These are phyloP conservation scores for Mycena floridula DNA, from an alignment of 768 basidiomycete genomes.

Conservation along the genomic window DNA sequence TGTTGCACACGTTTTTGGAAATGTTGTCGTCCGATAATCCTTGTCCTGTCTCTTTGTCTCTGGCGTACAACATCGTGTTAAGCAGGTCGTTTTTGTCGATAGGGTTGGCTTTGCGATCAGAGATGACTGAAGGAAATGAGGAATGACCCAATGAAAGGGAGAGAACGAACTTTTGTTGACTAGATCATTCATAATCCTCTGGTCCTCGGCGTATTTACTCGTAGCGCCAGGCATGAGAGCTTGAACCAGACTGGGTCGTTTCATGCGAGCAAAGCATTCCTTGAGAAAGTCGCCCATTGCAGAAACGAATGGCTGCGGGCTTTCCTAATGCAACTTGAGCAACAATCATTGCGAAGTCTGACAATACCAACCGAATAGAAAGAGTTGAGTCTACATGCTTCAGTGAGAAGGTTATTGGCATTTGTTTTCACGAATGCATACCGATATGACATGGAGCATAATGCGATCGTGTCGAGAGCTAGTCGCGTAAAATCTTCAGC, in stretches of 20 bases:
- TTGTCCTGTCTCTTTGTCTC: slow-evolving; percentile 38
- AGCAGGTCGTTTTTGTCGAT: slow-evolving; percentile 37
- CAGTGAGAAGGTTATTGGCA: slow-evolving; percentile 1
- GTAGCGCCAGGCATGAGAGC: slow-evolving; percentile 26
- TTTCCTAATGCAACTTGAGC: too few species aligned
- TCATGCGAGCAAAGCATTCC: slow-evolving; percentile 28
- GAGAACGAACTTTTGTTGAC: slow-evolving; percentile 30
- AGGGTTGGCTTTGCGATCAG: slow-evolving; percentile 30
- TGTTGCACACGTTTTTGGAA: slow-evolving; percentile 30
- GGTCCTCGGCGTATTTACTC: slow-evolving; percentile 34
- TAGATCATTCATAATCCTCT: slow-evolving; percentile 34
- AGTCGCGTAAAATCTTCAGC: slow-evolving; percentile 44
- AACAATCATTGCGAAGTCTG: too few species aligned
- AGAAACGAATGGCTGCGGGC: slow-evolving; percentile 31
- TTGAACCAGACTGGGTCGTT: slow-evolving; percentile 28
- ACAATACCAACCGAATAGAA: slow-evolving; percentile 35
- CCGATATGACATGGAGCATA: slow-evolving; percentile 39
- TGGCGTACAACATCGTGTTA: slow-evolving; percentile 38
- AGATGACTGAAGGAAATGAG: slow-evolving; percentile 24
- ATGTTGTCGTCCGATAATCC: slow-evolving; percentile 35
- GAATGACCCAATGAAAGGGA: neutral
- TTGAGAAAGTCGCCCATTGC: slow-evolving; percentile 35
- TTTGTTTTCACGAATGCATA: slow-evolving; percentile 7
- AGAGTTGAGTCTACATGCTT: slow-evolving; percentile 32
- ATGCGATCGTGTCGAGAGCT: slow-evolving; percentile 40